A percentile compares a stretch with the other conserved stretches of the same genome.
These are phyloP conservation scores for Artomyces pyxidatus DNA, from an alignment of 768 basidiomycete species.

Conservation along the genomic window DNA sequence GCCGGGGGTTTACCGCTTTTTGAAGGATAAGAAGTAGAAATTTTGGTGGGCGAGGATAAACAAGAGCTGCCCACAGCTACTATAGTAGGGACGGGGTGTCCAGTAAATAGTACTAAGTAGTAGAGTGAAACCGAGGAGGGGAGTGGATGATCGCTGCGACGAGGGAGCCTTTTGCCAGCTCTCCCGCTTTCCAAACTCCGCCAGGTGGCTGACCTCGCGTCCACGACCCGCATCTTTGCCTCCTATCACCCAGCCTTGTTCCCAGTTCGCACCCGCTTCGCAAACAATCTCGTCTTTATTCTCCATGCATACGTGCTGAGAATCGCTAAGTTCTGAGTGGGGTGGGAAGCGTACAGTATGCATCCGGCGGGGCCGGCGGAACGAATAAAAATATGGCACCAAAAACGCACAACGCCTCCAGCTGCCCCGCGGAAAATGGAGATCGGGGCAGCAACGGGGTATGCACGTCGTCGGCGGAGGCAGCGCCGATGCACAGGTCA, in stretches of 20 bases:
- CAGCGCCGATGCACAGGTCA: slow-evolving; percentile 1
- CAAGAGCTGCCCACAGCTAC: slow-evolving; percentile 43
- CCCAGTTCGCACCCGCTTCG: neutral
- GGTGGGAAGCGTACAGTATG: no score
- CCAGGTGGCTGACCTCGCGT: slow-evolving; percentile 17
- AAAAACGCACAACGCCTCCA: slow-evolving; percentile 2
- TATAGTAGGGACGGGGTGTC: slow-evolving; percentile 40
- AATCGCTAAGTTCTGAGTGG: neutral
- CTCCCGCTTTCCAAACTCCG: slow-evolving; percentile 21
- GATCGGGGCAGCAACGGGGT: neutral
- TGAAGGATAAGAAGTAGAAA: slow-evolving; percentile 22
- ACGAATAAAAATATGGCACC: slow-evolving; percentile 4
- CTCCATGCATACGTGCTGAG: neutral
- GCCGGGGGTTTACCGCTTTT: slow-evolving; percentile 20
- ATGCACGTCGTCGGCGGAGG: slow-evolving; percentile 4
- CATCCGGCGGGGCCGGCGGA: no score
- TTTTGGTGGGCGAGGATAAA: slow-evolving; percentile 29
- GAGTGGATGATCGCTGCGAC: slow-evolving; percentile 26
- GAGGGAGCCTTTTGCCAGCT: slow-evolving; percentile 1
- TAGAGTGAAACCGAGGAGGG: slow-evolving; percentile 34
- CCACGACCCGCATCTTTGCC: neutral
- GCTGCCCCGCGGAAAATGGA: neutral
- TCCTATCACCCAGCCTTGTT: neutral
- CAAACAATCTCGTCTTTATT: neutral
- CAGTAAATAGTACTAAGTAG: slow-evolving; percentile 50